Evolutionary conservation across 352 stramenopile genomes (phyloP).

Genomic region (Phytophthora melonis): DNA sequence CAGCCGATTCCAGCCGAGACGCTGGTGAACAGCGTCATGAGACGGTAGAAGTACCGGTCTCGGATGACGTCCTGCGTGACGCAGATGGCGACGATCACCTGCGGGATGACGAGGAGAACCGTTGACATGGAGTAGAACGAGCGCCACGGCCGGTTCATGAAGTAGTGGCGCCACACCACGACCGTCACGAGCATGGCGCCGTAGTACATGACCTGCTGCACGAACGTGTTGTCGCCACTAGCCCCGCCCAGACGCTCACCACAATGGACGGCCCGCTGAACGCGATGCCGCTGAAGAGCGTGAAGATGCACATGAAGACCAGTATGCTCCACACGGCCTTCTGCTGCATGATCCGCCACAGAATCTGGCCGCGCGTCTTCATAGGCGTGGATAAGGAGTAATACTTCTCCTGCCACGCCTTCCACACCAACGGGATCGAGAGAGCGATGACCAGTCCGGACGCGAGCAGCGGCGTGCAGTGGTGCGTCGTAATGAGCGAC

Average conservation of each 20-base stretch:
- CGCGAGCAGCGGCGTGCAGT: constrained; percentile 31
- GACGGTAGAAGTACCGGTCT: constrained; percentile 38
- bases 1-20: constrained; percentile 14
- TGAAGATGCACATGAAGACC: constrained; percentile 51
- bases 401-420: constrained; percentile 44
- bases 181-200: not conserved
- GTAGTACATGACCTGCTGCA: constrained; percentile 5
- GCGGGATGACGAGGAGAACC: constrained; percentile 37
- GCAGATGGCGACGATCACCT: constrained; percentile 25
- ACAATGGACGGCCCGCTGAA: constrained; percentile 36
- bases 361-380: constrained; percentile 41
- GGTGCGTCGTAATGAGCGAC: not conserved
- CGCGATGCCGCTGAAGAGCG: constrained; percentile 38
- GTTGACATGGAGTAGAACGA: constrained; percentile 35
- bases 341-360: constrained; percentile 60
- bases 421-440: constrained; percentile 40
- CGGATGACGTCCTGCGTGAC: constrained; percentile 37
- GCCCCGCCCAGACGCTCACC: constrained; percentile 36
- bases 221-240: not conserved
- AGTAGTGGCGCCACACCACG: not conserved
- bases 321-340: constrained; percentile 55
- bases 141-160: constrained; percentile 55
- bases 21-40: constrained; percentile 20
- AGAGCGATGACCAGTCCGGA: constrained; percentile 33
- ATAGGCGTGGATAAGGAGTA: constrained; percentile 47